Conservation (phyloP, 2,329 filamentous ascomycete genomes). For the Elsinoe fawcettii region DNA sequence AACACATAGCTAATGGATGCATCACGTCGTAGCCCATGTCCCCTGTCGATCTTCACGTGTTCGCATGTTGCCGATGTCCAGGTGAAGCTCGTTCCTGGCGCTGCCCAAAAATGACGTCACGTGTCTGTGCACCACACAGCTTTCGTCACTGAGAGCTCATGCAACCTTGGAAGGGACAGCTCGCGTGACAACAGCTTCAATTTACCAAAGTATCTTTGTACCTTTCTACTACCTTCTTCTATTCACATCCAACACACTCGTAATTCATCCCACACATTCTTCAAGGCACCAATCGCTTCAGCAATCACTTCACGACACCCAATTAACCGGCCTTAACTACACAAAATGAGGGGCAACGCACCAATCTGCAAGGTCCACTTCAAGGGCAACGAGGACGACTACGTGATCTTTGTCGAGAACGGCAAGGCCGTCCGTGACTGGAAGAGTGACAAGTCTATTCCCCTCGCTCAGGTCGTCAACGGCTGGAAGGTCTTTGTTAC, state of each 20-base stretch:
- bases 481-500: slow-evolving; percentile 85
- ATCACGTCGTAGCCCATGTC: neutral
- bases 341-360: slow-evolving; percentile 55
- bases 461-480: slow-evolving; percentile 76
- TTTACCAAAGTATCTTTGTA: neutral
- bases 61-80: neutral
- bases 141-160: slow-evolving; percentile 15
- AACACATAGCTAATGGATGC: neutral
- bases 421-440: slow-evolving; percentile 65
- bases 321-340: slow-evolving; percentile 1
- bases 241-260: neutral
- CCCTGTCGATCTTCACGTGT: slow-evolving; percentile 7
- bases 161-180: slow-evolving; percentile 4
- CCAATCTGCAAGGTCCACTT: slow-evolving; percentile 71
- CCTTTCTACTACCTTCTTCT: neutral
- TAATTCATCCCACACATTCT: neutral
- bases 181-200: slow-evolving; percentile 4
- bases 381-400: slow-evolving; percentile 67
- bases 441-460: slow-evolving; percentile 69
- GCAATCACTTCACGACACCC: neutral
- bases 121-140: slow-evolving; percentile 2
- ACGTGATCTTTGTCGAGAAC: slow-evolving; percentile 58
- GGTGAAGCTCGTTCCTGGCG: neutral
- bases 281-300: neutral
- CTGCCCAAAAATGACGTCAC: slow-evolving; percentile 2